Evolutionary conservation across 2,329 filamentous ascomycete genomes (phyloP), one percentile per base, ranked within the genome.

Genomic region (Zopfia rhizophila): DNA sequence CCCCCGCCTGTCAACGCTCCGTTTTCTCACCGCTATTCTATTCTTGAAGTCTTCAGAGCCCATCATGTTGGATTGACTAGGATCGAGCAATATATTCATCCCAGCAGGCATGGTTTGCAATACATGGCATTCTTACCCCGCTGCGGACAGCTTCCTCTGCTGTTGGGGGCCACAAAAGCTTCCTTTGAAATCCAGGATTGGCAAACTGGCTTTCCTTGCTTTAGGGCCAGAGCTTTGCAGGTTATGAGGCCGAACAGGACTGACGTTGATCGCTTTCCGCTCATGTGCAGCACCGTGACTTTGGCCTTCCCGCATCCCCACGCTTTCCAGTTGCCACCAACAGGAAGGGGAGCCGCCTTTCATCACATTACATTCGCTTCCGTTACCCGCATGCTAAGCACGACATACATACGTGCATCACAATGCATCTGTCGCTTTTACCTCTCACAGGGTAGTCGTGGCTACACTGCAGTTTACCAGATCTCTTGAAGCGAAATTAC

Each of bases 381-480:
- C 55, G 53, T 53, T 30, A 33, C 57, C 56, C 60, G 56, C 60
- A 63, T 63, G 55, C 40, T 54, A 63, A 54, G 68, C 66, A 69
- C 65, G 64, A 68, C 66, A 70, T 70, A 58, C 42, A 44, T 65
- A 44, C 62, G 33, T 66, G 65, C 65, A 56, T 67, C 53, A 46
- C 44, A n/a, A 54, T 61, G 61, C 55, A 55, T 59, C 43, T 61
- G 51, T 55, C 24, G 61, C 59, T 58, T 55, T 58, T 48, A 42
- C 54, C 56, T 60, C 44, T 19, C 40, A 37, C 40, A 37, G 24
- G 29, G 29, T n/a, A n/a, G n/a, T n/a, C n/a, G n/a, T 57, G 55
- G 61, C 56, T 57, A 58, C 63, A 62, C 63, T 60, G 58, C 60
- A 68, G 59, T 55, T 51, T 57, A 48, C 48, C 47, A 51, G 47